Conservation (phyloP, 1,139 yeast genomes). For the Komagataea norvegica region DNA sequence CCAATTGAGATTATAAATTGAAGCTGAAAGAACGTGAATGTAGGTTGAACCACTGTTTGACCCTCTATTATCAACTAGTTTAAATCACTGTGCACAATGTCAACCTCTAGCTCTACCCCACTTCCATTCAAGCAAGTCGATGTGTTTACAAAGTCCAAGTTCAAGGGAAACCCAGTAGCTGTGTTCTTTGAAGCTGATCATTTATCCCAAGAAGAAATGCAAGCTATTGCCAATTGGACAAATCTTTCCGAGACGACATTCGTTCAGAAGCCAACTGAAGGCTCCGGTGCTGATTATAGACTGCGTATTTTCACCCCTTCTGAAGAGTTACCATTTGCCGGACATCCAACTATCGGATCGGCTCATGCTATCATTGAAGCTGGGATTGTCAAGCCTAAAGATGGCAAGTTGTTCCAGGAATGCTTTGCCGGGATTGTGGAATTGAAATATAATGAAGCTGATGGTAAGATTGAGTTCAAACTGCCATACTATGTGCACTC, state of each 20-base stretch:
- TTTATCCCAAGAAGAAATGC: slow-evolving; percentile 36
- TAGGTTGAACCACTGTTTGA: neutral
- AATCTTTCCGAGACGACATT: slow-evolving; percentile 55
- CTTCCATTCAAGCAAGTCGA: slow-evolving; percentile 44
- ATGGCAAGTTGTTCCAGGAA: slow-evolving; percentile 36
- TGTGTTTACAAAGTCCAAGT: slow-evolving; percentile 41
- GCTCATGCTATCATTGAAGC: slow-evolving; percentile 36
- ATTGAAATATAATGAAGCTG: slow-evolving; percentile 26
- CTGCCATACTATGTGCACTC: slow-evolving; percentile 28
- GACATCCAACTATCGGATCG: slow-evolving; percentile 56
- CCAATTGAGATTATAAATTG: neutral
- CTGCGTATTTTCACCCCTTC: slow-evolving; percentile 45
- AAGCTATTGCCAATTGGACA: slow-evolving; percentile 48
- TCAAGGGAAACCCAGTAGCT: slow-evolving; percentile 53
- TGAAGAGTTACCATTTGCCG: slow-evolving; percentile 52
- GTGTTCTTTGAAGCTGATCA: slow-evolving; percentile 39
- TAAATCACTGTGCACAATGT: neutral
- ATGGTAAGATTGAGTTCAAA: slow-evolving; percentile 18
- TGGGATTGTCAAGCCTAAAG: slow-evolving; percentile 19
- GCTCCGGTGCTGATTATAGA: slow-evolving; percentile 37
- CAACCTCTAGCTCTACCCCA: neutral
- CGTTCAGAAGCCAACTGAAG: slow-evolving; percentile 35
- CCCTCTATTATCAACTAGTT: neutral
- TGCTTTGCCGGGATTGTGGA: slow-evolving; percentile 41
- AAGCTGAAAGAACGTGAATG: too few relatives aligned